A percentile compares a stretch with the other conserved stretches of the same genome.
phyloP scores from a whole-genome alignment of 176 grass and related monocot species.

The Themeda triandra region DNA sequence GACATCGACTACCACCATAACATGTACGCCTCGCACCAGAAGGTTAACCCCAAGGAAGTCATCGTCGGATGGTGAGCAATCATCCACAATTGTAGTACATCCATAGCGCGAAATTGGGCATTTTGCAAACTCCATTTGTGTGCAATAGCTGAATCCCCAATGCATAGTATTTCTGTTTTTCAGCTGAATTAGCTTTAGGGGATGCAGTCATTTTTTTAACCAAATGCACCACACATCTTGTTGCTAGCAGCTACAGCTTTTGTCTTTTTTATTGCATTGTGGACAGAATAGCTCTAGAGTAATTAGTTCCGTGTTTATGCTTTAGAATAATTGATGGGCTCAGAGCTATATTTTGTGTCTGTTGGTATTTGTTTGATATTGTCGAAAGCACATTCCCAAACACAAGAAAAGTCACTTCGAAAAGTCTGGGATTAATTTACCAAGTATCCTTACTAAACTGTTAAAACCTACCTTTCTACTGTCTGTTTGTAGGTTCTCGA shows the following conservation, averaged over 20 bases:
- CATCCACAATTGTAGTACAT: background rate
- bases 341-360: background rate
- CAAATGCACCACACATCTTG: background rate
- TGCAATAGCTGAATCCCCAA: background rate
- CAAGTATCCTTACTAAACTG: background rate
- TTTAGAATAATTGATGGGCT: background rate
- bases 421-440: background rate
- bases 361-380: background rate
- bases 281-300: background rate
- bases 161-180: background rate
- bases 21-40: conserved; percentile 87
- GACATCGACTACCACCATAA: conserved; percentile 95
- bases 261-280: background rate
- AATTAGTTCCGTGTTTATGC: background rate
- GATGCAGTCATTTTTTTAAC: background rate
- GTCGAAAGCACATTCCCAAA: background rate
- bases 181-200: background rate
- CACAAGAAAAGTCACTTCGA: background rate
- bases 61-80: conserved; percentile 83
- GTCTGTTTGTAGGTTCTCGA: conserved; percentile 75
- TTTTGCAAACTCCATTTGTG: background rate
- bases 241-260: background rate
- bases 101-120: background rate
- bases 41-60: conserved; percentile 87
- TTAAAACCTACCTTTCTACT: background rate